Evolutionary conservation across 1,139 yeast species (phyloP).

Genomic region (Wickerhamiella pararugosa): DNA sequence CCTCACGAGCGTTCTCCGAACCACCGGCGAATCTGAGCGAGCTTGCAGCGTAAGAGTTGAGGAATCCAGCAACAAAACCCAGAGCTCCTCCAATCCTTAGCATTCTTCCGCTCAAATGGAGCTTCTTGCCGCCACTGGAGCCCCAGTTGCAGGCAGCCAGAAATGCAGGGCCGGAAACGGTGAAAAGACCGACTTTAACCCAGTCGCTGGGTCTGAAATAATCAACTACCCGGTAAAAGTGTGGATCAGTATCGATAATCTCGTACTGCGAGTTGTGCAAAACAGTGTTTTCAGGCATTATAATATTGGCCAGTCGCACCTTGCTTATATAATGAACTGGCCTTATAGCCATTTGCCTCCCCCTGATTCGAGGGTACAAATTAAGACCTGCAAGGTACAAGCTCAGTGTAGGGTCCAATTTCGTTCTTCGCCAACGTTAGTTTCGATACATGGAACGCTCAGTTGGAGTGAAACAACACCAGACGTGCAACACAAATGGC

Average conservation of each 20-base stretch:
- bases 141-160: conserved; percentile 44
- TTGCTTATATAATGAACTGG: not conserved
- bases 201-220: conserved; percentile 61
- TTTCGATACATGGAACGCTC: no score
- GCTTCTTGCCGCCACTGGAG: conserved; percentile 38
- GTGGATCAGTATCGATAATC: conserved; percentile 67
- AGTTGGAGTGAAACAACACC: no score
- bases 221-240: conserved; percentile 52
- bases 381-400: no score
- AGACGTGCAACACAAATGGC: no score
- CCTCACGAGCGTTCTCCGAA: conserved; percentile 61
- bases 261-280: conserved; percentile 24
- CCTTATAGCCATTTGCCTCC: no score
- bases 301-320: conserved; percentile 12
- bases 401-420: no score
- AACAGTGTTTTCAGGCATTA: conserved; percentile 17
- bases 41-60: conserved; percentile 47
- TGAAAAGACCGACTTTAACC: conserved; percentile 44
- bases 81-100: conserved; percentile 42
- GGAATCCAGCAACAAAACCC: conserved; percentile 60
- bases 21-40: conserved; percentile 67
- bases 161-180: conserved; percentile 51
- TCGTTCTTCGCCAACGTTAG: no score
- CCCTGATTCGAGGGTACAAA: no score
- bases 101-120: conserved; percentile 41